These are phyloP conservation scores for Rhizophagus prolifer DNA, from an alignment of 192 early-diverging fungal species.

Conservation along the genomic window DNA sequence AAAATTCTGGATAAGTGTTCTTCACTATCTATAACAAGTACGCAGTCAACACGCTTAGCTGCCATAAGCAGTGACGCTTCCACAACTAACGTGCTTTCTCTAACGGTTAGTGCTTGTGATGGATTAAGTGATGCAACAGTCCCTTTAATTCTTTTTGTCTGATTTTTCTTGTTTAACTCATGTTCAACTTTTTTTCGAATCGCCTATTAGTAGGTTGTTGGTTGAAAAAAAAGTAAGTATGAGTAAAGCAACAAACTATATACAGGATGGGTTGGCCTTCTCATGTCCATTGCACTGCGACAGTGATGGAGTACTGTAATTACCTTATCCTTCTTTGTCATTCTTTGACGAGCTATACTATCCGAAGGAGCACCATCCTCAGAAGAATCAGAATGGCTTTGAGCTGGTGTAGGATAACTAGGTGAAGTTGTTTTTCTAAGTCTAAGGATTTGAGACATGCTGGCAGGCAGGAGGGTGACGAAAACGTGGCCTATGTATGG, in stretches of 20 bases:
- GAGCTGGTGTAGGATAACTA: constrained; percentile 11
- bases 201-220: constrained; percentile 27
- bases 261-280: background rate
- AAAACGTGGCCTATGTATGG: too few relatives aligned
- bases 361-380: constrained; percentile 42
- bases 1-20: constrained; percentile 93
- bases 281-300: background rate
- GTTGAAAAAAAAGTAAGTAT: constrained; percentile 2
- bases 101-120: constrained; percentile 82
- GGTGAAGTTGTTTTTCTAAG: constrained; percentile 2
- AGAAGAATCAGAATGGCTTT: constrained; percentile 25
- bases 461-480: too few relatives aligned
- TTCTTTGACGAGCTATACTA: constrained; percentile 43
- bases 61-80: constrained; percentile 95
- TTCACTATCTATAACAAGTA: constrained; percentile 91
- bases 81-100: constrained; percentile 70
- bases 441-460: constrained; percentile 7
- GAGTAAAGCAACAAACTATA: background rate
- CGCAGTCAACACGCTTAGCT: constrained; percentile 93
- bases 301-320: background rate
- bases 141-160: constrained; percentile 45
- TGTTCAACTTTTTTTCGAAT: constrained; percentile 77
- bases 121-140: constrained; percentile 91
- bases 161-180: constrained; percentile 58
- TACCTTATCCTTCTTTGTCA: constrained; percentile 49